Evolutionary conservation across 2,329 filamentous ascomycete species (phyloP).

Genomic region (Piedraia hortae): DNA sequence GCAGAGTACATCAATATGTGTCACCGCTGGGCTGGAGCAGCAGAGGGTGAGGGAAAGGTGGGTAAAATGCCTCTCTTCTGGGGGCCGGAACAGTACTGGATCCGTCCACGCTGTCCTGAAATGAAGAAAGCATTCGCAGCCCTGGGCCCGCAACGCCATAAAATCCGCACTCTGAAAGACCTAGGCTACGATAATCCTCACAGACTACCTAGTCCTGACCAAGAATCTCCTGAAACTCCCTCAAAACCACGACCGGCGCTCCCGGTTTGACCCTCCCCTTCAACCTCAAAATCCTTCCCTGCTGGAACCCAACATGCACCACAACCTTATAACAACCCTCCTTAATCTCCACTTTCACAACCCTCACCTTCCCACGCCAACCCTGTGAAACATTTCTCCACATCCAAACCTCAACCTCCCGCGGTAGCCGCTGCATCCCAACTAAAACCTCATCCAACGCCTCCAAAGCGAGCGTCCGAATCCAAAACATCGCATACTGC

Average conservation of each 20-base stretch:
- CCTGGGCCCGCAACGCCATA: conserved; percentile 27
- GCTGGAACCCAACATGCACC: neutral
- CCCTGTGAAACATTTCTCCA: no score
- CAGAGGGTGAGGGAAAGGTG: conserved; percentile 14
- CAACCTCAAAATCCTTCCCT: no score
- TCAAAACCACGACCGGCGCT: no score
- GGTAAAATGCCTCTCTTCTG: conserved; percentile 46
- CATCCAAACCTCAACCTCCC: no score
- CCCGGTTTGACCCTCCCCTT: no score
- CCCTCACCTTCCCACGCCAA: no score
- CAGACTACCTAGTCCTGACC: no score
- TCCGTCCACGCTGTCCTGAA: conserved; percentile 35
- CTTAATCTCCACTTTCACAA: neutral
- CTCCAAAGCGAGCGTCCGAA: no score
- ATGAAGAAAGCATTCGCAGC: conserved; percentile 47
- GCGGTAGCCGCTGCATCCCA: no score
- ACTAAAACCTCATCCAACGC: no score
- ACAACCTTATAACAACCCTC: neutral
- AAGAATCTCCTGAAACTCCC: no score
- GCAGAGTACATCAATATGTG: conserved; percentile 42
- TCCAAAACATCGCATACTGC: no score
- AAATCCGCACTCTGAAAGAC: conserved; percentile 37
- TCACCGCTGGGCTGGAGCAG: conserved; percentile 30
- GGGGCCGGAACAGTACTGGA: conserved; percentile 44
- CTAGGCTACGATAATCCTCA: conserved; percentile 36